Percentiles rank a stretch among this genome's conserved stretches.
phyloP scores from a whole-genome alignment of 2,329 filamentous ascomycete genomes.

The Rachicladosporium sp. region DNA sequence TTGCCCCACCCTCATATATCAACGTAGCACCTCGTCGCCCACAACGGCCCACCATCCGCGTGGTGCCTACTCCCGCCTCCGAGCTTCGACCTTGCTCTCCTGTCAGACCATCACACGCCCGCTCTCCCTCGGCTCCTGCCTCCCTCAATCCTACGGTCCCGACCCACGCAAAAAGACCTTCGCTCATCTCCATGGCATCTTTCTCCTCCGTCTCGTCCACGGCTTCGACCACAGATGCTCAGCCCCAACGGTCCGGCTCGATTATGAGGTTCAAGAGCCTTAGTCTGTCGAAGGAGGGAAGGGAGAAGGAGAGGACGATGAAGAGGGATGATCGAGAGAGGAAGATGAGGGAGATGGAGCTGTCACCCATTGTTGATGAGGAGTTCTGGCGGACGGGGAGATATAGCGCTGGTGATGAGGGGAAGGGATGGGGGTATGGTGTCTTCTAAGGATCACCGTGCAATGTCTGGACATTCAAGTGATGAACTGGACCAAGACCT shows the following conservation, averaged over 20 bases:
- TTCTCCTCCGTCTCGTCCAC: background rate
- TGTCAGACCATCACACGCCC: background rate
- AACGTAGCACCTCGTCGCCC: background rate
- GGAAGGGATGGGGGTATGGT: no score
- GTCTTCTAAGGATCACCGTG: no score
- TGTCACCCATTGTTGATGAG: no score
- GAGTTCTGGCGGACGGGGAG: no score
- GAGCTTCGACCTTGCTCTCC: background rate
- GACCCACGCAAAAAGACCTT: background rate
- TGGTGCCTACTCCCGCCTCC: background rate
- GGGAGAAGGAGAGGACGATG: background rate
- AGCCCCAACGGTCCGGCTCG: background rate
- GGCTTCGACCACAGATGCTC: background rate
- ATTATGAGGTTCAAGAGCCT: background rate
- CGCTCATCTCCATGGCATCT: no score
- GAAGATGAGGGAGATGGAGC: no score
- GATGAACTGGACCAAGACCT: no score
- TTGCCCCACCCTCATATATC: background rate
- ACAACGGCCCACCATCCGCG: background rate
- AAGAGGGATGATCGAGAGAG: no score
- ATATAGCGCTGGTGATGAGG: no score
- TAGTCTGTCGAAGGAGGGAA: background rate
- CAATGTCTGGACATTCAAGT: no score
- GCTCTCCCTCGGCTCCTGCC: background rate
- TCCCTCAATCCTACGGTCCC: background rate